Percentiles rank a stretch among this genome's conserved stretches.
phyloP scores from a whole-genome alignment of 2,329 filamentous ascomycete species.

The Ceratocystis cubensis region DNA sequence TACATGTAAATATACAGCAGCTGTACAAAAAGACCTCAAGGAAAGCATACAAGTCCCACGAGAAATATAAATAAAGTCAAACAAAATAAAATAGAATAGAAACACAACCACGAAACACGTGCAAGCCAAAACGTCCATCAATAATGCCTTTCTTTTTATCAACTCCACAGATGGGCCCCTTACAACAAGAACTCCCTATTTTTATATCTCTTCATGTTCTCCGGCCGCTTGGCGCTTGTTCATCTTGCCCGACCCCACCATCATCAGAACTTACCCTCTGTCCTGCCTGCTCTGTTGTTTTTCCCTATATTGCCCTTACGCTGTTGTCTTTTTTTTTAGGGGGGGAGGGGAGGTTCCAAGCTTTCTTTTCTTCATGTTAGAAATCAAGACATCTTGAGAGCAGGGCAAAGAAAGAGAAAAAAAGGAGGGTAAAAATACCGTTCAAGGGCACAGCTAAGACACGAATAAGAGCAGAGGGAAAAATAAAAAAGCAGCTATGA shows the following conservation, averaged over 20 bases:
- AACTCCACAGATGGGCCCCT: not conserved
- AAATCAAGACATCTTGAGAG: not conserved
- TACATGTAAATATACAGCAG: too few relatives aligned
- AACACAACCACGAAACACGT: too few relatives aligned
- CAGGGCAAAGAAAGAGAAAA: not conserved
- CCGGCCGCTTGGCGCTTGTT: not conserved
- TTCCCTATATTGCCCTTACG: not conserved
- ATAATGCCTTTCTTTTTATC: not conserved
- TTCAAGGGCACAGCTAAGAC: conserved; percentile 1
- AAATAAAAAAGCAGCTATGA: not conserved
- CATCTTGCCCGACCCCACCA: not conserved
- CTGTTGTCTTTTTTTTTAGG: not conserved
- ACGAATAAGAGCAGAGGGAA: not conserved
- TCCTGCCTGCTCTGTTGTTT: not conserved
- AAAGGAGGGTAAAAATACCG: conserved; percentile 1
- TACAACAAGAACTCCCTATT: not conserved
- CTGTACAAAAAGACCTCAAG: too few relatives aligned
- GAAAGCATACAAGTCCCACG: not conserved
- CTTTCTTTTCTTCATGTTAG: not conserved
- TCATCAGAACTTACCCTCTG: not conserved
- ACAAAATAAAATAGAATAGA: not conserved
- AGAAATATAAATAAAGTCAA: not conserved
- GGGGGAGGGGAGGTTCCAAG: not conserved
- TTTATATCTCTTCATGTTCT: not conserved
- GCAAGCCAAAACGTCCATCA: not conserved